These are phyloP conservation scores for Yamadazyma olivae DNA, from an alignment of 805 yeast genomes.

Conservation along the genomic window DNA sequence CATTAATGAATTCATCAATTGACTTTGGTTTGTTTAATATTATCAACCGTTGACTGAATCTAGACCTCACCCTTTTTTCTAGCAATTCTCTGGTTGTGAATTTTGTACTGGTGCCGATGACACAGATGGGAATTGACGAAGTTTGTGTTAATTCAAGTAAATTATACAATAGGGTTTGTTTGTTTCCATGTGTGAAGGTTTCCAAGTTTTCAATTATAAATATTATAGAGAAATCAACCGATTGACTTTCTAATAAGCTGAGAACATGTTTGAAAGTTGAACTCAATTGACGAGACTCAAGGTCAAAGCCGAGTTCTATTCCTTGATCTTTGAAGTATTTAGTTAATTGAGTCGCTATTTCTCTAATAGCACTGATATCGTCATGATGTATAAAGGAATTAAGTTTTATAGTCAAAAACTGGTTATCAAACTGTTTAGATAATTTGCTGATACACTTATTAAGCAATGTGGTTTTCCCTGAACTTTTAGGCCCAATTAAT, in stretches of 20 bases:
- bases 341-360: slow-evolving; percentile 83
- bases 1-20: slow-evolving; percentile 41
- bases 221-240: slow-evolving; percentile 51
- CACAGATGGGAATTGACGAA: slow-evolving; percentile 68
- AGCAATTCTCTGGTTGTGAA: slow-evolving; percentile 74
- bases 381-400: slow-evolving; percentile 72
- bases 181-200: slow-evolving; percentile 61
- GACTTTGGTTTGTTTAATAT: slow-evolving; percentile 50
- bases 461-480: slow-evolving; percentile 71
- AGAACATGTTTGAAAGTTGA: slow-evolving; percentile 13
- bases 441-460: slow-evolving; percentile 53
- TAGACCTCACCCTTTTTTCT: slow-evolving; percentile 86
- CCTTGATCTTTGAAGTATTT: slow-evolving; percentile 10
- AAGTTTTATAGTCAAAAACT: slow-evolving; percentile 60
- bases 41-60: slow-evolving; percentile 81
- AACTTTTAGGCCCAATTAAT: slow-evolving; percentile 73
- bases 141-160: slow-evolving; percentile 82
- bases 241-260: slow-evolving; percentile 35
- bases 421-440: slow-evolving; percentile 35
- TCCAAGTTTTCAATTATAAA: slow-evolving; percentile 87
- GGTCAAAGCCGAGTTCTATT: neutral
- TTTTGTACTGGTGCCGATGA: slow-evolving; percentile 75
- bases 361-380: slow-evolving; percentile 77
- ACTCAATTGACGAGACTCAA: slow-evolving; percentile 10
- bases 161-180: slow-evolving; percentile 85